Conservation (phyloP, 768 basidiomycete species). For the Pleurotus cornucopiae region DNA sequence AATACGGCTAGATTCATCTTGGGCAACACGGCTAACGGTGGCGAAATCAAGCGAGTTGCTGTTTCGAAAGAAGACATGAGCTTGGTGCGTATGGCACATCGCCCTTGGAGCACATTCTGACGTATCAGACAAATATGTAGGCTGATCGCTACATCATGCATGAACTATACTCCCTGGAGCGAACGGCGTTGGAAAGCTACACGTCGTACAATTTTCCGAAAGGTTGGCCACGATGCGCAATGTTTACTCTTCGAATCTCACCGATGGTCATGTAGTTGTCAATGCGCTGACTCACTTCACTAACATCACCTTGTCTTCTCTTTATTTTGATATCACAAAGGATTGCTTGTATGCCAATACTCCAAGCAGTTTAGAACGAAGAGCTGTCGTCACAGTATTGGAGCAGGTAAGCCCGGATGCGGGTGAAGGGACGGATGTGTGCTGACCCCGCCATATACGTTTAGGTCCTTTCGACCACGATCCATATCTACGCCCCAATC, state of each 20-base stretch:
- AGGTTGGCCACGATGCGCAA: constrained; percentile 43
- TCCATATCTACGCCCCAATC: constrained; percentile 75
- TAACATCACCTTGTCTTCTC: constrained; percentile 79
- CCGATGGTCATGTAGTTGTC: constrained; percentile 47
- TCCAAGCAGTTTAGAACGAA: constrained; percentile 45
- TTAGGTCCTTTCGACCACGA: constrained; percentile 68
- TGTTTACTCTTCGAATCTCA: background rate
- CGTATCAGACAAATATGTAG: constrained; percentile 31
- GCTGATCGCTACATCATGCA: constrained; percentile 85
- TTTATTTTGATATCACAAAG: constrained; percentile 92
- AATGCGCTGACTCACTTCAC: constrained; percentile 71
- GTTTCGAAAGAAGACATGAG: constrained; percentile 48
- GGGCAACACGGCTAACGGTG: constrained; percentile 53
- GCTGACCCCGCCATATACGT: too few relatives aligned
- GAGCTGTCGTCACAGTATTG: constrained; percentile 66
- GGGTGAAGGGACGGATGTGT: too few relatives aligned
- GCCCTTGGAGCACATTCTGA: background rate
- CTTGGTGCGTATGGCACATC: constrained; percentile 45
- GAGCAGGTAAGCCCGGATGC: constrained; percentile 45
- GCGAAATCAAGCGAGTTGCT: constrained; percentile 24
- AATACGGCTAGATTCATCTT: constrained; percentile 86
- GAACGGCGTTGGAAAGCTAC: constrained; percentile 64
- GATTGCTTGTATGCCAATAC: constrained; percentile 81
- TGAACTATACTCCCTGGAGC: constrained; percentile 72
- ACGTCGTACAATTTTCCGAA: constrained; percentile 72